phyloP scores from a whole-genome alignment of 176 grass and related monocot species.

The Musa troglodytarum region DNA sequence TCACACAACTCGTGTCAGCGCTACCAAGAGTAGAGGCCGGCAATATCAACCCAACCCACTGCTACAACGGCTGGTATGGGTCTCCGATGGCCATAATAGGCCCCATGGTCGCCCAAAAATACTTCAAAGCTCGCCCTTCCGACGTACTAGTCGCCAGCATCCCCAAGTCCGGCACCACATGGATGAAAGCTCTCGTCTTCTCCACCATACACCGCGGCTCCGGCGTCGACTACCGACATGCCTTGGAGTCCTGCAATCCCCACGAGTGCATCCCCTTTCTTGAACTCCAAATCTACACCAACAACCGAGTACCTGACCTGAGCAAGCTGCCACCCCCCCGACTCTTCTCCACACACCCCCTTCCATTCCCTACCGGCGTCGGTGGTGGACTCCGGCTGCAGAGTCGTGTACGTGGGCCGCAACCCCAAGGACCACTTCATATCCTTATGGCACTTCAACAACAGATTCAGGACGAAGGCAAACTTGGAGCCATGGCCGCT shows the following conservation, averaged over 20 bases:
- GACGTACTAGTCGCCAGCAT: constrained; percentile 17
- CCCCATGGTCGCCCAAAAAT: background rate
- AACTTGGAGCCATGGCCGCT: background rate
- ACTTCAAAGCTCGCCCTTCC: background rate
- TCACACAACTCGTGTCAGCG: background rate
- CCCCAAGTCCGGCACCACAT: constrained; percentile 31
- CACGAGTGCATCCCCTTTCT: constrained; percentile 22
- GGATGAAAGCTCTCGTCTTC: constrained; percentile 24
- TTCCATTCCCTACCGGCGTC: constrained; percentile 3
- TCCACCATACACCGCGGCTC: background rate
- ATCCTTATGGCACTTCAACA: constrained; percentile 16
- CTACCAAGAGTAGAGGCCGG: background rate
- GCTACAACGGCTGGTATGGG: background rate
- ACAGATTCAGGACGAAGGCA: background rate
- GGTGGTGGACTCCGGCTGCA: background rate
- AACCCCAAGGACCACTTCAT: constrained; percentile 21
- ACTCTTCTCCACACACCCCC: constrained; percentile 16
- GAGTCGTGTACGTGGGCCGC: constrained; percentile 12
- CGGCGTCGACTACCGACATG: background rate
- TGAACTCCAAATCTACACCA: background rate
- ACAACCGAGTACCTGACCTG: background rate
- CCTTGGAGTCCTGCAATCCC: background rate
- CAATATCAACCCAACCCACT: background rate
- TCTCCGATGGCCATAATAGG: background rate
- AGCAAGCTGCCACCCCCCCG: background rate